phyloP scores from a whole-genome alignment of 148 eudicot genomes.

The Polygonum maritimum region DNA sequence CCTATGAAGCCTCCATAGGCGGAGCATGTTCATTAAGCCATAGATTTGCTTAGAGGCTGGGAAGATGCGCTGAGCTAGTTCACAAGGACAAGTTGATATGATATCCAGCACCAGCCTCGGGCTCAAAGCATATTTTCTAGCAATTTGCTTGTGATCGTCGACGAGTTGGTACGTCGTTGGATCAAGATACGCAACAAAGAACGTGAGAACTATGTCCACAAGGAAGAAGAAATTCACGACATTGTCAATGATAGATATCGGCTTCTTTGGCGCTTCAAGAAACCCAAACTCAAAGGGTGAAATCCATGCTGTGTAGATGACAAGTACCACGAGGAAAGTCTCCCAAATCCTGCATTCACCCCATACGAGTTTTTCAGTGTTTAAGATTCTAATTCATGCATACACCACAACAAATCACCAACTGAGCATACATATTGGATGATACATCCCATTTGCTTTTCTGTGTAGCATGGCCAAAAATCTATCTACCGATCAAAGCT shows the following conservation, averaged over 20 bases:
- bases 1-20: conserved; percentile 87
- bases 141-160: conserved; percentile 43
- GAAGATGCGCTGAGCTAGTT: conserved; percentile 24
- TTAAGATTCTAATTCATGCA: not conserved
- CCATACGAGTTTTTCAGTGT: not conserved
- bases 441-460: not conserved
- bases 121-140: conserved; percentile 18
- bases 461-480: not conserved
- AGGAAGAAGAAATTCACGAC: conserved; percentile 44
- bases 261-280: conserved; percentile 14
- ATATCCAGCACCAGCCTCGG: conserved; percentile 13
- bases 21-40: conserved; percentile 79
- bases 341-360: conserved; percentile 64
- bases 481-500: not conserved
- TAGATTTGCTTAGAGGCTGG: conserved; percentile 28
- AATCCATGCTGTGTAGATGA: conserved; percentile 69
- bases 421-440: not conserved
- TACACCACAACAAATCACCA: not conserved
- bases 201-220: conserved; percentile 49
- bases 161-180: conserved; percentile 46
- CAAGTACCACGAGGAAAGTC: conserved; percentile 61
- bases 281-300: conserved; percentile 81
- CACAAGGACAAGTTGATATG: conserved; percentile 12
- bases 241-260: conserved; percentile 15
- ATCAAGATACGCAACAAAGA: conserved; percentile 62